Conservation (phyloP, 257 asterid species). For the Jaltomata sinuosa region DNA sequence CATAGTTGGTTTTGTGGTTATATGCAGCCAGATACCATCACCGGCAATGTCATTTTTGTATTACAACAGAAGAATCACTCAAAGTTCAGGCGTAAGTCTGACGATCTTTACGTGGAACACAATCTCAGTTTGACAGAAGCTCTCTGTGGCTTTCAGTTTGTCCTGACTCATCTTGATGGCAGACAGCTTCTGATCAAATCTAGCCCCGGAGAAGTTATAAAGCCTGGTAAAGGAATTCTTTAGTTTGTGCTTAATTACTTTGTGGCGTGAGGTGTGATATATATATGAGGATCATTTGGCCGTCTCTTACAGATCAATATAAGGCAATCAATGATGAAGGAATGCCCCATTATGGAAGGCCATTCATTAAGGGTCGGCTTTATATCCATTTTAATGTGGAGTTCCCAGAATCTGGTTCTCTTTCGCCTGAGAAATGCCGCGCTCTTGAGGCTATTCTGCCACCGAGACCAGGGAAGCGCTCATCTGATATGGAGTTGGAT, state of each 20-base stretch:
- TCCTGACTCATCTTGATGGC: conserved; percentile 30
- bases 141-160: conserved; percentile 24
- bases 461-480: background rate
- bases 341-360: conserved; percentile 28
- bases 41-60: conserved; percentile 13
- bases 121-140: conserved; percentile 22
- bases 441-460: conserved; percentile 13
- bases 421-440: conserved; percentile 6
- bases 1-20: background rate
- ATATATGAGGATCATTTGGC: background rate
- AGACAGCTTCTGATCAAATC: conserved; percentile 24
- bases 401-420: conserved; percentile 21
- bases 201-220: conserved; percentile 21
- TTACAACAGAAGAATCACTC: conserved; percentile 24
- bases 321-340: conserved; percentile 38
- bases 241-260: background rate
- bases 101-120: conserved; percentile 24
- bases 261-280: background rate
- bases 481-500: conserved; percentile 4
- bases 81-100: conserved; percentile 21
- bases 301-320: conserved; percentile 19
- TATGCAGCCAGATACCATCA: conserved; percentile 33
- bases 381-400: conserved; percentile 26
- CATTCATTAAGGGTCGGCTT: conserved; percentile 25
- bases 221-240: conserved; percentile 17